phyloP scores from a whole-genome alignment of 169 alveolate species.

The Cryptosporidium canis region DNA sequence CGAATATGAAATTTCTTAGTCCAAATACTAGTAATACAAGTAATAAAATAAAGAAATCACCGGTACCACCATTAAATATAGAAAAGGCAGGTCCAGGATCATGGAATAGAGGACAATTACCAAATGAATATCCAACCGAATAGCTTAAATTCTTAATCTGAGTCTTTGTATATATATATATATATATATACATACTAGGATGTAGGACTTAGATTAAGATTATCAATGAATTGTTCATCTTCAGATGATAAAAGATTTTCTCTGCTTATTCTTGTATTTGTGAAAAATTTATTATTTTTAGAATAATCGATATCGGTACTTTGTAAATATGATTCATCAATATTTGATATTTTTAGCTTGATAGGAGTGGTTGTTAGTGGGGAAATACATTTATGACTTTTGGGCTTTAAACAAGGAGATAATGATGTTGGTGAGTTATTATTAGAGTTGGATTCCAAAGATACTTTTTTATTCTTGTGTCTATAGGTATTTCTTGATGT shows the following conservation, averaged over 20 bases:
- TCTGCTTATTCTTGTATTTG: background rate
- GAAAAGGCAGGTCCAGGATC: slow-evolving; percentile 70
- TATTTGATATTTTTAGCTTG: background rate
- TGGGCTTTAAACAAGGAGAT: background rate
- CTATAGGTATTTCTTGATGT: background rate
- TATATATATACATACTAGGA: background rate
- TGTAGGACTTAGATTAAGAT: slow-evolving; percentile 8
- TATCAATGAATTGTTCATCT: background rate
- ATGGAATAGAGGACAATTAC: slow-evolving; percentile 72
- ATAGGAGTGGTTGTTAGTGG: background rate
- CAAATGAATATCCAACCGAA: slow-evolving; percentile 50
- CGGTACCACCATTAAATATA: slow-evolving; percentile 58
- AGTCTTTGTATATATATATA: background rate
- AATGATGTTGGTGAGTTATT: background rate
- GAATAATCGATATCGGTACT: slow-evolving; percentile 2
- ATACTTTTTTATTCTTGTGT: background rate
- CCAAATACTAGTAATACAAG: background rate
- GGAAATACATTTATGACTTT: background rate
- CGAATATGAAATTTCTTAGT: background rate
- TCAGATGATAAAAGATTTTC: background rate
- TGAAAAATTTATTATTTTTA: background rate
- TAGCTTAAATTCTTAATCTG: background rate
- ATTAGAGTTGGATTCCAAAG: background rate
- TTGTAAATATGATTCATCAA: background rate
- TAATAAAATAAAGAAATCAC: slow-evolving; percentile 7